Evolutionary conservation across 176 grass and related monocot species (phyloP).

Genomic region (Poa annua): DNA sequence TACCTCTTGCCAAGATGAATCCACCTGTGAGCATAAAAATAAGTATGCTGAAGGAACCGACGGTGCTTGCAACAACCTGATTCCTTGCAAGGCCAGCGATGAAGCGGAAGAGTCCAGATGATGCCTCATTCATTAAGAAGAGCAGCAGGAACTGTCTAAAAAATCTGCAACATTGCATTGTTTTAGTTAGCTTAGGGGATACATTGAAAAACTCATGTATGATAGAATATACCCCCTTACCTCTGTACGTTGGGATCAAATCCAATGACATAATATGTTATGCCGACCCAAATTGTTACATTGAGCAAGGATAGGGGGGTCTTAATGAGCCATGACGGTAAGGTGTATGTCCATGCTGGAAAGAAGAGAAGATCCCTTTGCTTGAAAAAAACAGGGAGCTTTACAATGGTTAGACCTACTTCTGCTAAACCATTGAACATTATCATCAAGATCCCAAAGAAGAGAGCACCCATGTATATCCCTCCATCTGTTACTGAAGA

Average conservation of each 20-base stretch:
- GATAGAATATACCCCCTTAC: slow-evolving; percentile 39
- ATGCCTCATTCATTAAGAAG: slow-evolving; percentile 58
- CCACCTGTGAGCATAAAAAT: slow-evolving; percentile 67
- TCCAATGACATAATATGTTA: slow-evolving; percentile 83
- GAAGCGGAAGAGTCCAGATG: slow-evolving; percentile 64
- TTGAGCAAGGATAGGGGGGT: slow-evolving; percentile 62
- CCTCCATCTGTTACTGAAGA: slow-evolving; percentile 38
- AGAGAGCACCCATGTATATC: slow-evolving; percentile 73
- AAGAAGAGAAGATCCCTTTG: slow-evolving; percentile 82
- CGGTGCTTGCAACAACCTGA: slow-evolving; percentile 70
- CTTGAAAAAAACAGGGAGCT: slow-evolving; percentile 87
- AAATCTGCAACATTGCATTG: slow-evolving; percentile 49
- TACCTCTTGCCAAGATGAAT: slow-evolving; percentile 79
- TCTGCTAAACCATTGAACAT: slow-evolving; percentile 87
- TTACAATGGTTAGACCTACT: slow-evolving; percentile 61
- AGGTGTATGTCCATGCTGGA: slow-evolving; percentile 74
- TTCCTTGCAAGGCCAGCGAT: slow-evolving; percentile 66
- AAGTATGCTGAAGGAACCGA: slow-evolving; percentile 61
- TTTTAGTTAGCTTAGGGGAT: slow-evolving; percentile 12
- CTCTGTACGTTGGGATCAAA: slow-evolving; percentile 72
- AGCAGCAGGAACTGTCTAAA: slow-evolving; percentile 73
- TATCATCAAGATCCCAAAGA: slow-evolving; percentile 58
- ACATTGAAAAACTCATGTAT: neutral
- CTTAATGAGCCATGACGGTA: slow-evolving; percentile 74
- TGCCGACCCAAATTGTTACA: slow-evolving; percentile 72